A percentile compares a stretch with the other conserved stretches of the same genome.
These are phyloP conservation scores for Sphagnum contortum DNA, from an alignment of 225 moss, liverwort and hornwort species.

Conservation along the genomic window DNA sequence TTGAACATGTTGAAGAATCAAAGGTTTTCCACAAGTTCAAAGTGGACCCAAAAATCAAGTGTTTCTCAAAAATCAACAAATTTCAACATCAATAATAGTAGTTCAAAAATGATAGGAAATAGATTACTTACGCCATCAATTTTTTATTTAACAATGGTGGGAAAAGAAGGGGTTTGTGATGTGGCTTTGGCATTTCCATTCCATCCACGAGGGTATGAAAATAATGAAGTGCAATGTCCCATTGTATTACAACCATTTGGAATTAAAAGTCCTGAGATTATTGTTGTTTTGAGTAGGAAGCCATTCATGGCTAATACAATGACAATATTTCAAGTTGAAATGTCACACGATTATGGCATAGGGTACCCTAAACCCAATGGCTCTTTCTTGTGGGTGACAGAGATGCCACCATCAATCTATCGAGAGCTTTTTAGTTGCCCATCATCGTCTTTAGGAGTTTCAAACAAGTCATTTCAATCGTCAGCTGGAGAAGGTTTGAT, in stretches of 20 bases:
- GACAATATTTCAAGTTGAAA: slow-evolving; percentile 15
- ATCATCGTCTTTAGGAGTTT: neutral
- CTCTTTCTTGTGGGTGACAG: slow-evolving; percentile 16
- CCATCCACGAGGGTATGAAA: slow-evolving; percentile 7
- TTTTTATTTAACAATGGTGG: no score
- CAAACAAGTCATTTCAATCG: slow-evolving; percentile 26
- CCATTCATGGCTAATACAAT: slow-evolving; percentile 7
- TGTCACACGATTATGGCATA: slow-evolving; percentile 2
- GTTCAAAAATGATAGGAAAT: no score
- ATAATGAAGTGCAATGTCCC: slow-evolving; percentile 8
- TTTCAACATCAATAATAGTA: no score
- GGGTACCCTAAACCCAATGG: slow-evolving; percentile 16
- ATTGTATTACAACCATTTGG: slow-evolving; percentile 28
- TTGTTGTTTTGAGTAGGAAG: slow-evolving; percentile 16
- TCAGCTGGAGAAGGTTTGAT: slow-evolving; percentile 21
- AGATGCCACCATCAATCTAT: slow-evolving; percentile 16
- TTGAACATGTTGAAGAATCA: no score
- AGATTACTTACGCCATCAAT: no score
- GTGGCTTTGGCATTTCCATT: slow-evolving; percentile 16
- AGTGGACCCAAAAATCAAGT: no score
- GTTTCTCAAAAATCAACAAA: no score
- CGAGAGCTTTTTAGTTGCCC: slow-evolving; percentile 14
- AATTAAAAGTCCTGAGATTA: slow-evolving; percentile 7
- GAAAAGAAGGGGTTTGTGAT: neutral
- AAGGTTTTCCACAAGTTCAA: no score